Percentiles rank a stretch among this genome's conserved stretches.
phyloP scores from a whole-genome alignment of 257 asterid species.

The Ligustrum vulgare region DNA sequence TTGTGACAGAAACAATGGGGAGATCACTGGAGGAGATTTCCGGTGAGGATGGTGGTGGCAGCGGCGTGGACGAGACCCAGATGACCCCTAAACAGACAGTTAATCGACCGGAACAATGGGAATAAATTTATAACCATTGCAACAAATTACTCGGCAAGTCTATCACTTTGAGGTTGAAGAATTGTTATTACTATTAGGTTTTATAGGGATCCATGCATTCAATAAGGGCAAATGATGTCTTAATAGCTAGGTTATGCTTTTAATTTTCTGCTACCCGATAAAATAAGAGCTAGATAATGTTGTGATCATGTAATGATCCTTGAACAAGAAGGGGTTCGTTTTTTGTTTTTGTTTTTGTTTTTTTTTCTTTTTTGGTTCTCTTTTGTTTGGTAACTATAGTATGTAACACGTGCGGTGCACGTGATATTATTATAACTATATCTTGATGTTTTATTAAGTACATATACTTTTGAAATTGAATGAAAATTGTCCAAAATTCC shows the following conservation, averaged over 20 bases:
- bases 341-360: too few species aligned
- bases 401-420: too few species aligned
- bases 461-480: too few species aligned
- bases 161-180: slow-evolving; percentile 20
- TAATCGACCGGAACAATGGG: slow-evolving; percentile 27
- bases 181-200: not conserved
- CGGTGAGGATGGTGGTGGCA: slow-evolving; percentile 32
- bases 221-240: too few species aligned
- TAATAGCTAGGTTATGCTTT: not conserved
- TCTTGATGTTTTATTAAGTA: too few species aligned
- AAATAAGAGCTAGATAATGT: not conserved
- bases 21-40: slow-evolving; percentile 44
- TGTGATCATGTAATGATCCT: not conserved
- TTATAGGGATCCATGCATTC: too few species aligned
- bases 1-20: slow-evolving; percentile 43
- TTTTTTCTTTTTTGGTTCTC: not conserved
- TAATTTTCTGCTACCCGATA: not conserved
- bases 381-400: not conserved
- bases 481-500: too few species aligned
- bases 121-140: slow-evolving; percentile 8
- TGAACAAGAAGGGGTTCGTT: not conserved
- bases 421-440: too few species aligned
- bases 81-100: not conserved
- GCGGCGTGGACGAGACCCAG: not conserved
- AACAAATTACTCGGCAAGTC: slow-evolving; percentile 14